A percentile compares a stretch with the other conserved stretches of the same genome.
Evolutionary conservation across 192 early-diverging fungal species (phyloP).

Genomic region (Backusella luteola): DNA sequence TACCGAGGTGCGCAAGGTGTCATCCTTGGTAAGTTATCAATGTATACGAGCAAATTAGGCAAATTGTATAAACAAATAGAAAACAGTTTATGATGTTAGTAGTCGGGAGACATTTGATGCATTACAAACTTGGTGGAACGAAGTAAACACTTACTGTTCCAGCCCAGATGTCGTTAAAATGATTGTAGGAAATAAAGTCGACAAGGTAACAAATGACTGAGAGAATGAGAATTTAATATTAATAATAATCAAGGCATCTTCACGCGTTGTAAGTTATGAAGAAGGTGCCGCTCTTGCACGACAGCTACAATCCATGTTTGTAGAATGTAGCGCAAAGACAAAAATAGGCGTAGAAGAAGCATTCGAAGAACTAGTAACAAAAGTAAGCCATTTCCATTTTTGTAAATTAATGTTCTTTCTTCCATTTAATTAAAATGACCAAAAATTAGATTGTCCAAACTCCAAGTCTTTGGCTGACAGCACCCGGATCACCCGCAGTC

Average conservation of each 20-base stretch:
- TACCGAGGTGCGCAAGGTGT: conserved; percentile 98
- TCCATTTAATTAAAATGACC: too few relatives aligned
- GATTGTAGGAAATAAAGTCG: conserved; percentile 98
- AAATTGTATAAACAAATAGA: background rate
- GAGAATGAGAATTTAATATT: conserved; percentile 21
- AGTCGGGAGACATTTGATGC: conserved; percentile 92
- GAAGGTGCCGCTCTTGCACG: conserved; percentile 93
- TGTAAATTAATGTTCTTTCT: background rate
- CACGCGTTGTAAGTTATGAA: conserved; percentile 73
- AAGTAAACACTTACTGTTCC: conserved; percentile 91
- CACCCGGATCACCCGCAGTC: background rate
- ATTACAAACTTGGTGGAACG: conserved; percentile 92
- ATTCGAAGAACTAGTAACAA: conserved; percentile 90
- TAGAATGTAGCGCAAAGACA: conserved; percentile 97
- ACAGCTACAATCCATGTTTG: conserved; percentile 88
- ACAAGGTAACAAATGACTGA: conserved; percentile 66
- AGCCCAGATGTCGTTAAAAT: conserved; percentile 90
- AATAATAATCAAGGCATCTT: conserved; percentile 39
- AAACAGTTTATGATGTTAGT: conserved; percentile 93
- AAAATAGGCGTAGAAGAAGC: conserved; percentile 89
- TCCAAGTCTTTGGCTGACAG: background rate
- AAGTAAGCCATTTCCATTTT: conserved; percentile 49
- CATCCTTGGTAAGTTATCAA: conserved; percentile 71
- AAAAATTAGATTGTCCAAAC: background rate
- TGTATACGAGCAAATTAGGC: background rate